phyloP scores from a whole-genome alignment of 2,329 filamentous ascomycete genomes.

The Tolypocladium paradoxum region DNA sequence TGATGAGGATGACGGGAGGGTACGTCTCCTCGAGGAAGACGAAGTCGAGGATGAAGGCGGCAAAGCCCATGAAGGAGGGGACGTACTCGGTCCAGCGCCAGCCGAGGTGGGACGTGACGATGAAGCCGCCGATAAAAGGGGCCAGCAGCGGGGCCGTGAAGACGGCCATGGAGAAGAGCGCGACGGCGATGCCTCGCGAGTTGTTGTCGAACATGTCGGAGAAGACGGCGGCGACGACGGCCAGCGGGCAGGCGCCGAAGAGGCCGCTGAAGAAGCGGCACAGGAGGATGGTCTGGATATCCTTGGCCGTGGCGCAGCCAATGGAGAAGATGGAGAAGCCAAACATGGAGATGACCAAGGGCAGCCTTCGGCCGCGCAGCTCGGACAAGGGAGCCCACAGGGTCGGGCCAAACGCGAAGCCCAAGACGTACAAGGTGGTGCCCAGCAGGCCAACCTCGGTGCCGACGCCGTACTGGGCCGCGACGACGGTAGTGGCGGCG shows the following conservation, averaged over 20 bases:
- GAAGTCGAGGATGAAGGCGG: constrained; percentile 47
- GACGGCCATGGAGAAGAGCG: constrained; percentile 36
- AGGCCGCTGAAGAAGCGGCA: constrained; percentile 66
- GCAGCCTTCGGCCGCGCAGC: constrained; percentile 54
- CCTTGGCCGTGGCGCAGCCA: constrained; percentile 53
- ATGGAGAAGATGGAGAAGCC: constrained; percentile 61
- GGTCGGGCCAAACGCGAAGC: constrained; percentile 60
- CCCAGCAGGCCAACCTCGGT: constrained; percentile 53
- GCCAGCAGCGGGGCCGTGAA: constrained; percentile 58
- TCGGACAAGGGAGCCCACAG: constrained; percentile 67
- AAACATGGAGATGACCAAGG: constrained; percentile 51
- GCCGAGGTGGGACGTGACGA: constrained; percentile 48
- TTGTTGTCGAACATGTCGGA: constrained; percentile 61
- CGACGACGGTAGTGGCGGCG: constrained; percentile 47
- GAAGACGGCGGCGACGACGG: constrained; percentile 61
- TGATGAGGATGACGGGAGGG: constrained; percentile 52
- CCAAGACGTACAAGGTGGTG: constrained; percentile 59
- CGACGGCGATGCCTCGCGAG: constrained; percentile 40
- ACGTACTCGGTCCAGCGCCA: constrained; percentile 69
- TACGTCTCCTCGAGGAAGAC: constrained; percentile 61
- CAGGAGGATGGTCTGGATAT: constrained; percentile 58
- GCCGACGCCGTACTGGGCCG: constrained; percentile 48
- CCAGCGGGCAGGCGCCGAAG: constrained; percentile 57
- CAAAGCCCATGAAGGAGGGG: constrained; percentile 49
- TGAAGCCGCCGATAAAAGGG: constrained; percentile 60